Evolutionary conservation across 1,284 basidiomycete species (phyloP), one percentile per base, ranked within the genome.

Genomic region (Earliella scabrosa): DNA sequence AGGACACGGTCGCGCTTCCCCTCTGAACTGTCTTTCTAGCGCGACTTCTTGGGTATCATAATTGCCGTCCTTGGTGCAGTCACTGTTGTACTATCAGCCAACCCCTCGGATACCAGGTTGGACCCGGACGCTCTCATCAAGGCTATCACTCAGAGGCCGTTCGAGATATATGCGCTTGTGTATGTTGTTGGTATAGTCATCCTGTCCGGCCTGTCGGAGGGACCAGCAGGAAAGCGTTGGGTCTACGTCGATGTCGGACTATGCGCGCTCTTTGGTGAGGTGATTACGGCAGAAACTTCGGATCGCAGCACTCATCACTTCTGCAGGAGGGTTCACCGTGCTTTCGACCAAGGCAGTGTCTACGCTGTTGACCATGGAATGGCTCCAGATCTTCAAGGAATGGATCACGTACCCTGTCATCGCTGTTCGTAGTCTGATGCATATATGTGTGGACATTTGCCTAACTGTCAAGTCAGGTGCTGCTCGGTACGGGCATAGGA

Each of bases 261-360:
- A 10, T 96, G 94, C 71, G 93, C 92, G 2, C 73, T 96, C 14
- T 95, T 94, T 68, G 93, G 93, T 88, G 58, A 61, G 79, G 59
- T 31, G 24, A 2, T 29, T 9, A 5, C 3, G 13, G 5, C 6
- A 2, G 20, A 13, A 7, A 9, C 23, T 9, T n/a, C 18, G 14
- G 14, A 13, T 18, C 9, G 47, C 14, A 45, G 23, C 56, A 55
- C 27, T 60, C 50, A 38, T 35, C 26, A 18, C 9, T 41, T 50
- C 13, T 60, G 0, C 59, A 89, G 94, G 95, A 24, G 96, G 94
- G 4, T 98, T 96, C 71, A 98, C 96, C 1, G 96, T 98, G 0
- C 78, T 99, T 3, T 87, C 93, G 0, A 98, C 97, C 2, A 98
- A 99, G 69, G 96, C 92, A 1, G 75, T 97, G 35, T 96, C 94